Evolutionary conservation across 257 asterid species (phyloP).

Genomic region (Rehmannia glutinosa): DNA sequence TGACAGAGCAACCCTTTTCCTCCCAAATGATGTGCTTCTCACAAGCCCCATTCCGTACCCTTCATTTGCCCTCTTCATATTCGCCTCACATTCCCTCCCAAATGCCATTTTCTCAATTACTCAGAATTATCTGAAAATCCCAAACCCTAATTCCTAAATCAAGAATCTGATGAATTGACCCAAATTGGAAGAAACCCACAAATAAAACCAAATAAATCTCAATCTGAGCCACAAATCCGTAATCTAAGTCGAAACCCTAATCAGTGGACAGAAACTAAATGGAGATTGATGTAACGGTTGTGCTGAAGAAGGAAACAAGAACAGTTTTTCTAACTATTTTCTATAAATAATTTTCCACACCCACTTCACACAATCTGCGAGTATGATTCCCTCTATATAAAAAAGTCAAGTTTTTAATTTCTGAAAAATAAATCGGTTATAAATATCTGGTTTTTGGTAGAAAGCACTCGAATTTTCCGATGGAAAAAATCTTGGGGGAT

Average conservation of each 20-base stretch:
- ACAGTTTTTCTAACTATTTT: conserved; percentile 29
- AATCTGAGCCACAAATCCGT: background rate
- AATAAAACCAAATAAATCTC: background rate
- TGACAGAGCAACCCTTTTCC: conserved; percentile 48
- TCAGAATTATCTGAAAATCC: background rate
- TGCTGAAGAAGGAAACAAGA: conserved; percentile 35
- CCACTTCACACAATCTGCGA: conserved; percentile 17
- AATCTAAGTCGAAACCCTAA: conserved; percentile 23
- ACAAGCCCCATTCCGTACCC: conserved; percentile 42
- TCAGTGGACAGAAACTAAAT: conserved; percentile 28
- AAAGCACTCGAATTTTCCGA: conserved; percentile 30
- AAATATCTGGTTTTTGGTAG: conserved; percentile 12
- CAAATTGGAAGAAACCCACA: background rate
- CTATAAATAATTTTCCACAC: conserved; percentile 1
- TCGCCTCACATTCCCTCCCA: conserved; percentile 18
- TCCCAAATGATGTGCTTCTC: conserved; percentile 61
- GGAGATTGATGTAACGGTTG: conserved; percentile 41
- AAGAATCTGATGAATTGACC: background rate
- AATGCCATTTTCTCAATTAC: conserved; percentile 20
- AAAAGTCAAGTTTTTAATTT: background rate
- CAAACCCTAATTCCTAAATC: background rate
- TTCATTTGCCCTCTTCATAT: conserved; percentile 17
- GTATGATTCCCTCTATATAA: background rate
- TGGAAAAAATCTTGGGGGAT: conserved; percentile 1
- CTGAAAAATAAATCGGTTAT: background rate